Evolutionary conservation across 176 grass and related monocot species (phyloP).

Genomic region (Oryza meyeriana): DNA sequence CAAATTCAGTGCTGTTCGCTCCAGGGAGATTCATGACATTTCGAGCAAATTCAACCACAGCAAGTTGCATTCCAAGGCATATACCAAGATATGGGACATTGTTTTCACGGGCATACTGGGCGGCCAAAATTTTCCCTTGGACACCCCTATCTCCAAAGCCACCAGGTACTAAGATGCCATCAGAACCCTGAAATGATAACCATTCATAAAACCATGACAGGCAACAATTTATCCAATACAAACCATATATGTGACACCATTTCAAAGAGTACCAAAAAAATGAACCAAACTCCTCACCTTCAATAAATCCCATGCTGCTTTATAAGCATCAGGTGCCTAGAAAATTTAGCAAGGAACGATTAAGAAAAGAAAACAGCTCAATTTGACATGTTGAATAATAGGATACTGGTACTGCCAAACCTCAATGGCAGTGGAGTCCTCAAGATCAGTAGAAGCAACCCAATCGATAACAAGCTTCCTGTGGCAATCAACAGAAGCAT

Average conservation of each 20-base stretch:
- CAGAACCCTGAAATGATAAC: slow-evolving; percentile 47
- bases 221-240: not conserved
- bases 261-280: not conserved
- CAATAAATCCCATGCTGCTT: slow-evolving; percentile 60
- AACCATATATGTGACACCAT: not conserved
- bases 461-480: slow-evolving; percentile 78
- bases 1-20: slow-evolving; percentile 76
- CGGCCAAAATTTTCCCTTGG: slow-evolving; percentile 77
- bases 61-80: slow-evolving; percentile 89
- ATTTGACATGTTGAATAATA: not conserved
- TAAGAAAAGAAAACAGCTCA: slow-evolving; percentile 23
- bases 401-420: slow-evolving; percentile 18
- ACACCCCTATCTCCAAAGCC: slow-evolving; percentile 87
- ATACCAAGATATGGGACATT: slow-evolving; percentile 79
- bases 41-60: slow-evolving; percentile 73
- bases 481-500: slow-evolving; percentile 66
- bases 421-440: slow-evolving; percentile 57
- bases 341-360: slow-evolving; percentile 15
- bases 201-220: slow-evolving; percentile 21
- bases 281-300: slow-evolving; percentile 33
- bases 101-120: slow-evolving; percentile 75
- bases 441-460: slow-evolving; percentile 75
- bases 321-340: slow-evolving; percentile 59
- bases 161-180: slow-evolving; percentile 82
- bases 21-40: slow-evolving; percentile 56